Conservation (phyloP, 179 eudicot species). For the Kewa caespitosa region DNA sequence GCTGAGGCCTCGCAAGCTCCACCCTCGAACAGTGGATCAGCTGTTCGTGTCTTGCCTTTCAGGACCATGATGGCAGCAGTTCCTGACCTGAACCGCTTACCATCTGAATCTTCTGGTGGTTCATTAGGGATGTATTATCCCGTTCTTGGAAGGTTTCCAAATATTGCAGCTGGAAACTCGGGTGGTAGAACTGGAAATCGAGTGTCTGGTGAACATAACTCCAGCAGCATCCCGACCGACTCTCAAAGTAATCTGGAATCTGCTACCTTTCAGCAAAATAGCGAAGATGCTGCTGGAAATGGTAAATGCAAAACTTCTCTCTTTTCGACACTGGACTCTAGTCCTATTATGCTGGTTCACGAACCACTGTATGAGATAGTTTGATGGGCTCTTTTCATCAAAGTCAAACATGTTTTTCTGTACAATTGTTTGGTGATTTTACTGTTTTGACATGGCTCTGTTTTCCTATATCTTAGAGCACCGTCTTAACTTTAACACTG, state of each 20-base stretch:
- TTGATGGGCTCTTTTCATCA: too few species aligned
- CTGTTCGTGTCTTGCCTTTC: constrained; percentile 59
- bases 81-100: constrained; percentile 49
- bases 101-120: constrained; percentile 52
- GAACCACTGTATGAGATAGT: too few species aligned
- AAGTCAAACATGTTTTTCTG: too few species aligned
- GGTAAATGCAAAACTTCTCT: too few species aligned
- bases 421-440: too few species aligned
- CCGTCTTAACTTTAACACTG: too few species aligned
- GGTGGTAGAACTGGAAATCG: constrained; percentile 44
- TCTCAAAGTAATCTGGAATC: constrained; percentile 32
- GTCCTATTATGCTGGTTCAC: too few species aligned
- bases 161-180: constrained; percentile 39
- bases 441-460: too few species aligned
- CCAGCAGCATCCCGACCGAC: constrained; percentile 32
- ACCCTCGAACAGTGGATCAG: constrained; percentile 44
- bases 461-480: too few species aligned
- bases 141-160: constrained; percentile 62
- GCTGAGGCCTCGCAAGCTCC: constrained; percentile 36
- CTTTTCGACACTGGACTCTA: too few species aligned
- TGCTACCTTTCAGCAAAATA: constrained; percentile 39
- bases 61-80: constrained; percentile 61
- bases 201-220: constrained; percentile 31
- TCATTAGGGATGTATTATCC: constrained; percentile 59
- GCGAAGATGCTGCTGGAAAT: constrained; percentile 39